These are phyloP conservation scores for Vicia villosa DNA, from an alignment of 306 rosid species.

Conservation along the genomic window DNA sequence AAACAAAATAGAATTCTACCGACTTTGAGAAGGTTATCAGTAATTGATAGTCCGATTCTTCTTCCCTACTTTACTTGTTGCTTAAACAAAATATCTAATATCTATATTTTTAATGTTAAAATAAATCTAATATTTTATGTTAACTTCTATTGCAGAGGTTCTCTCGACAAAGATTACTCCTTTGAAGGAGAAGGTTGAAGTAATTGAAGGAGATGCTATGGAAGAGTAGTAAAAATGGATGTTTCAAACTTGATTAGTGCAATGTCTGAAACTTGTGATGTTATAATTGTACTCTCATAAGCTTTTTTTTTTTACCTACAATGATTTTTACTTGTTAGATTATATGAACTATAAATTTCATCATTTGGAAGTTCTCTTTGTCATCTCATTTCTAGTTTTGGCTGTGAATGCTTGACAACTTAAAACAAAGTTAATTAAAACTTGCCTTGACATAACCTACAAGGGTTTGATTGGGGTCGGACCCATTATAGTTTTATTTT, in stretches of 20 bases:
- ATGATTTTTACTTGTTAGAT: background rate
- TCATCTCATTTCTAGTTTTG: background rate
- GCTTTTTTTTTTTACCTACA: slow-evolving; percentile 10
- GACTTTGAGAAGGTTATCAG: too few relatives aligned
- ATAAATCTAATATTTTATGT: slow-evolving; percentile 19
- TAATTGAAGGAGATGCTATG: slow-evolving; percentile 84
- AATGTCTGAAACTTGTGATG: slow-evolving; percentile 16
- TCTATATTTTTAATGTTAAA: background rate
- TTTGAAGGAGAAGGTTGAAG: slow-evolving; percentile 62
- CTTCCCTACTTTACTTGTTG: too few relatives aligned
- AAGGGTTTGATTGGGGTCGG: background rate
- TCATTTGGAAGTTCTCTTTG: background rate
- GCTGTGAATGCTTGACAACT: background rate
- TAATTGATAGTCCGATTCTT: too few relatives aligned
- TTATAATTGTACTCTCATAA: slow-evolving; percentile 17
- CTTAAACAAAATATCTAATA: slow-evolving; percentile 26
- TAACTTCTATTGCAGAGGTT: slow-evolving; percentile 66
- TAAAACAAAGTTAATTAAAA: background rate
- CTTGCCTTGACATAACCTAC: too few relatives aligned
- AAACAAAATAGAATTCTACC: too few relatives aligned
- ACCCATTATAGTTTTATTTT: background rate
- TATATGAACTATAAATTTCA: slow-evolving; percentile 14
- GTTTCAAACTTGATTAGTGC: slow-evolving; percentile 30
- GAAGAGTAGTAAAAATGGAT: slow-evolving; percentile 58
- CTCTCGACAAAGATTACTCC: slow-evolving; percentile 82